A percentile compares a stretch with the other conserved stretches of the same genome.
Conservation (phyloP, 352 stramenopile genomes). For the Elongisporangium prolatum region DNA sequence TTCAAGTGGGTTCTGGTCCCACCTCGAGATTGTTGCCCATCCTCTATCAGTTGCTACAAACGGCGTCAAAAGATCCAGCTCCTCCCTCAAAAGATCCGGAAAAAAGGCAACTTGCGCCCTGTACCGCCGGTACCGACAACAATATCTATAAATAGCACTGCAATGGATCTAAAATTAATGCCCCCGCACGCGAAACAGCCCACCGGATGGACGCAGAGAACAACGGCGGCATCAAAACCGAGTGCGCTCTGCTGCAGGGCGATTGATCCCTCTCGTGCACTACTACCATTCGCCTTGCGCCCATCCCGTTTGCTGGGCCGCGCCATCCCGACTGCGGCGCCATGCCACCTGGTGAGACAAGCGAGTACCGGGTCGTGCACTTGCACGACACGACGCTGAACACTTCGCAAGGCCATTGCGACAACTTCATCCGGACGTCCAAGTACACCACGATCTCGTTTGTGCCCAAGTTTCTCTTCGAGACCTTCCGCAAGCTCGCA, state of each 20-base stretch:
- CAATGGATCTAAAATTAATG: background rate
- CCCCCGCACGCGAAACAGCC: background rate
- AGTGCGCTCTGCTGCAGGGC: background rate
- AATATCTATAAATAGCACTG: background rate
- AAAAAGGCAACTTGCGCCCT: background rate
- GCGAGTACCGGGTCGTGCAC: slow-evolving; percentile 56
- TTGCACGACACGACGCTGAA: slow-evolving; percentile 58
- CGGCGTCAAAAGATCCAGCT: background rate
- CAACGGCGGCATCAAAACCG: background rate
- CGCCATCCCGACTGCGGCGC: slow-evolving; percentile 6
- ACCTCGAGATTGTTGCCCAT: background rate
- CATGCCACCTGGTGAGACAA: slow-evolving; percentile 2
- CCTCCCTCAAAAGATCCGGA: background rate
- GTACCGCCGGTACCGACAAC: background rate
- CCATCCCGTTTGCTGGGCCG: background rate
- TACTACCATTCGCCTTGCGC: background rate
- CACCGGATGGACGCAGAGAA: background rate
- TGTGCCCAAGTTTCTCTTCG: slow-evolving; percentile 89
- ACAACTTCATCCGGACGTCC: slow-evolving; percentile 90
- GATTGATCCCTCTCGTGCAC: background rate
- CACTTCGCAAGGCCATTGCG: slow-evolving; percentile 52
- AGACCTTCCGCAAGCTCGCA: slow-evolving; percentile 88
- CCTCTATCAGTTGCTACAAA: background rate
- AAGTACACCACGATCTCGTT: slow-evolving; percentile 91
- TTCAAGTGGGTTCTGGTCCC: background rate